Percentiles rank a stretch among this genome's conserved stretches.
These are phyloP conservation scores for Russula earlei DNA, from an alignment of 768 basidiomycete genomes.

Conservation along the genomic window DNA sequence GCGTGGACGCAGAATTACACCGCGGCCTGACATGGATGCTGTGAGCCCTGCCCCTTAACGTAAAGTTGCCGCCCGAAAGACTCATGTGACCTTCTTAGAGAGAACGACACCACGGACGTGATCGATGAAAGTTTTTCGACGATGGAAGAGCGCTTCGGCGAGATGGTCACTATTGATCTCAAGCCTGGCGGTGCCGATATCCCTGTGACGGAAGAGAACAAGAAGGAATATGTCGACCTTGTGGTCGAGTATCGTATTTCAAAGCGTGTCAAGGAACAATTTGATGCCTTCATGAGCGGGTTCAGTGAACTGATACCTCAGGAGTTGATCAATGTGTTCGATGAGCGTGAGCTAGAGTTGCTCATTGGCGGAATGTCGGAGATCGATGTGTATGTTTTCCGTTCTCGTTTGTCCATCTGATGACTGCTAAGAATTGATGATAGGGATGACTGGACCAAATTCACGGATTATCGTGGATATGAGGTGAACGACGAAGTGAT, in stretches of 20 bases:
- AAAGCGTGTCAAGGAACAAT: slow-evolving; percentile 95
- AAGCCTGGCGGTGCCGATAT: slow-evolving; percentile 81
- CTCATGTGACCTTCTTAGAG: slow-evolving; percentile 39
- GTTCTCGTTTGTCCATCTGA: not conserved
- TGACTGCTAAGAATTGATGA: not conserved
- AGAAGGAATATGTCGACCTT: slow-evolving; percentile 93
- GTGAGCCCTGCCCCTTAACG: slow-evolving; percentile 40
- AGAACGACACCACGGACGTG: slow-evolving; percentile 96
- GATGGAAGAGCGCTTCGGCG: slow-evolving; percentile 95
- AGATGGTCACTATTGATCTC: slow-evolving; percentile 94
- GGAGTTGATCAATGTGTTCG: slow-evolving; percentile 96
- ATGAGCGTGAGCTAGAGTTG: slow-evolving; percentile 94
- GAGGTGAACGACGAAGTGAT: slow-evolving; percentile 94
- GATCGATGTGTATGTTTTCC: slow-evolving; percentile 79
- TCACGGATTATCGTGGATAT: slow-evolving; percentile 97
- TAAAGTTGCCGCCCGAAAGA: slow-evolving; percentile 1
- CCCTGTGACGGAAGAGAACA: slow-evolving; percentile 92
- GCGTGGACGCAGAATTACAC: slow-evolving; percentile 91
- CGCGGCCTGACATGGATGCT: slow-evolving; percentile 99
- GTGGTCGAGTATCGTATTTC: slow-evolving; percentile 97
- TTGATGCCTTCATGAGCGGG: slow-evolving; percentile 99
- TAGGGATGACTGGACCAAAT: slow-evolving; percentile 97
- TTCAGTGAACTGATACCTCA: slow-evolving; percentile 99
- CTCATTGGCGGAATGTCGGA: slow-evolving; percentile 99
- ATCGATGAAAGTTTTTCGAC: slow-evolving; percentile 98